Conservation (phyloP, 805 yeast species). For the Metschnikowia amazonensis region DNA sequence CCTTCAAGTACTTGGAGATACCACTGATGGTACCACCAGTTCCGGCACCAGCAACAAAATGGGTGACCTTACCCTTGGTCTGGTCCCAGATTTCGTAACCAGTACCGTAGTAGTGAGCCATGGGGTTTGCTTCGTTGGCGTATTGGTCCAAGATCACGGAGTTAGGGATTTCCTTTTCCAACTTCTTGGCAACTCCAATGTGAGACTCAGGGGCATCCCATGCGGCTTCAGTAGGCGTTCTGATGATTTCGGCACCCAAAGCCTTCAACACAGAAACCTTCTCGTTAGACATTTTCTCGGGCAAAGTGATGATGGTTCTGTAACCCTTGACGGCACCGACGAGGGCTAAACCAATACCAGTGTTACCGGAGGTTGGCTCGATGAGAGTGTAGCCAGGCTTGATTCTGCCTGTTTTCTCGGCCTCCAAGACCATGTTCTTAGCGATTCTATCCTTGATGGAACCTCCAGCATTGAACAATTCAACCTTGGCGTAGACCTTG, state of each 20-base stretch:
- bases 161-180: constrained; percentile 80
- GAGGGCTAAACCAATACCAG: constrained; percentile 86
- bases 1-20: constrained; percentile 73
- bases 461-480: constrained; percentile 85
- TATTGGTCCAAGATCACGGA: constrained; percentile 84
- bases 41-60: constrained; percentile 88
- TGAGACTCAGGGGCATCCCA: constrained; percentile 92
- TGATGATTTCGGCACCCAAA: constrained; percentile 82
- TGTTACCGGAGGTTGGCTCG: constrained; percentile 89
- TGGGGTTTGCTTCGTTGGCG: constrained; percentile 72
- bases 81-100: constrained; percentile 85
- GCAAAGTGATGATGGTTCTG: constrained; percentile 81
- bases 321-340: constrained; percentile 86
- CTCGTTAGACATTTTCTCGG: constrained; percentile 90
- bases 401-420: constrained; percentile 71
- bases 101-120: constrained; percentile 80
- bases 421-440: constrained; percentile 79
- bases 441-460: constrained; percentile 89
- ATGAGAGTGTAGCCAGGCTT: constrained; percentile 83
- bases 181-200: constrained; percentile 78
- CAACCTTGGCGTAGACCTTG: constrained; percentile 67
- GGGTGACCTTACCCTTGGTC: constrained; percentile 64
- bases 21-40: constrained; percentile 98
- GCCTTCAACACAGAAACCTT: constrained; percentile 86
- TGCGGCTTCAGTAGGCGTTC: constrained; percentile 91